Evolutionary conservation across 495 filamentous ascomycete species (phyloP).

Genomic region (Aspergillus leporis): DNA sequence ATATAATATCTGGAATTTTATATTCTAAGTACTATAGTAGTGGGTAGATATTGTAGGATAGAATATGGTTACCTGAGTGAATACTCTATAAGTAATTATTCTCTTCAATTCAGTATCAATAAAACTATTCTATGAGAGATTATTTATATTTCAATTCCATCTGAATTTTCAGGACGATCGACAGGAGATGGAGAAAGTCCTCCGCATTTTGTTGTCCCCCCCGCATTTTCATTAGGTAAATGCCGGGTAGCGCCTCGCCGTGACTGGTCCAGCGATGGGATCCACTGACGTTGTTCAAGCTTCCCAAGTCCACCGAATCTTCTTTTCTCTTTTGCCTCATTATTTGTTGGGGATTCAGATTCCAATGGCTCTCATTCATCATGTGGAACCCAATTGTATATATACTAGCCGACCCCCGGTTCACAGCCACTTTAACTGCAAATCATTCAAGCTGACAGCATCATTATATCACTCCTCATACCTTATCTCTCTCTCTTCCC

Average conservation of each 20-base stretch:
- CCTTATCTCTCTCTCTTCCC: neutral
- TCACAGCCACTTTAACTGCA: neutral
- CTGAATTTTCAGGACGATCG: neutral
- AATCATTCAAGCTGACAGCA: neutral
- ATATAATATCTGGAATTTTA: too few relatives aligned
- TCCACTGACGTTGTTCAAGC: neutral
- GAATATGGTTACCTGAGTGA: neutral
- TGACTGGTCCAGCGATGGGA: neutral
- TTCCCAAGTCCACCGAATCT: neutral
- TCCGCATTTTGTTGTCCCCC: neutral
- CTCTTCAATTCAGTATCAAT: neutral
- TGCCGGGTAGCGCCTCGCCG: neutral
- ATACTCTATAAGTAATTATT: neutral
- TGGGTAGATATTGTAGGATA: neutral
- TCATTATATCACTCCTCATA: neutral
- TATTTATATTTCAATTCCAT: neutral
- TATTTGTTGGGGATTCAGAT: neutral
- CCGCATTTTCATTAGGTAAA: slow-evolving; percentile 3
- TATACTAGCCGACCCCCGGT: neutral
- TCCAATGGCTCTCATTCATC: neutral
- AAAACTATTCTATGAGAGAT: neutral
- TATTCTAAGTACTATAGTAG: too few relatives aligned
- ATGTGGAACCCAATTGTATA: too few relatives aligned
- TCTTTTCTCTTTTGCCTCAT: neutral
- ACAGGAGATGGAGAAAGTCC: neutral